Percentiles rank a stretch among this genome's conserved stretches.
Conservation (phyloP, 2,329 filamentous ascomycete species). For the Aspergillus calidoustus region DNA sequence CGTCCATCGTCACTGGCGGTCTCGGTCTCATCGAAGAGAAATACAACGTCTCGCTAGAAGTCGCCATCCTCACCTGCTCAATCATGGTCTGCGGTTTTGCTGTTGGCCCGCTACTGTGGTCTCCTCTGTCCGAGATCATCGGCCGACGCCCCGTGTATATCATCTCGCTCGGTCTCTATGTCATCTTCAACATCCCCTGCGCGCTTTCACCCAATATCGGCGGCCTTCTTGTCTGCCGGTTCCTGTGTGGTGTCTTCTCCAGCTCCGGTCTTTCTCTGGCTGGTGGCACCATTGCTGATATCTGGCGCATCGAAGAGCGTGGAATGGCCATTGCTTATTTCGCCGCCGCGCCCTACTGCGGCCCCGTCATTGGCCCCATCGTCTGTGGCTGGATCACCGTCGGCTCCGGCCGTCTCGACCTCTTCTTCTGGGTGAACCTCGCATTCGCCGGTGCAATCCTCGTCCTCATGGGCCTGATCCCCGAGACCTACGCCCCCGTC, state of each 20-base stretch:
- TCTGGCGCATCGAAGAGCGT: constrained; percentile 78
- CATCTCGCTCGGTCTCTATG: constrained; percentile 37
- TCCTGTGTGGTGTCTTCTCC: constrained; percentile 38
- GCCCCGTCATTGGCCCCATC: constrained; percentile 73
- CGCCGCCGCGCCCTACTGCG: constrained; percentile 76
- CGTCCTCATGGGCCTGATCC: constrained; percentile 31
- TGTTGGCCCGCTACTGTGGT: constrained; percentile 49
- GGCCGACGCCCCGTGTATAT: constrained; percentile 40
- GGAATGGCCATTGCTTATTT: constrained; percentile 84
- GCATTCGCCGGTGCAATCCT: constrained; percentile 24
- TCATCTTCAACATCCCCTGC: constrained; percentile 43
- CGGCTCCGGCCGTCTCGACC: constrained; percentile 34
- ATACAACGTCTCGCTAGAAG: constrained; percentile 73
- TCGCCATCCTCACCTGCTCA: constrained; percentile 70
- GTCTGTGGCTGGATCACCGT: constrained; percentile 72
- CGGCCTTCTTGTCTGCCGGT: constrained; percentile 33
- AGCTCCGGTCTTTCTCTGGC: constrained; percentile 35
- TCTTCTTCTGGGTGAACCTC: constrained; percentile 28
- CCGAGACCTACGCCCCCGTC: constrained; percentile 43
- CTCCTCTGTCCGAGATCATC: constrained; percentile 37
- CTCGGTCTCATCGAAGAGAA: constrained; percentile 64
- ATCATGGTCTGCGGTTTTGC: constrained; percentile 80
- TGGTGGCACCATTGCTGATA: constrained; percentile 53
- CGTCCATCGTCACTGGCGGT: constrained; percentile 75
- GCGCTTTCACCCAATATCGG: constrained; percentile 39